phyloP scores from a whole-genome alignment of 2,329 filamentous ascomycete genomes.

The Parastagonospora avenae region DNA sequence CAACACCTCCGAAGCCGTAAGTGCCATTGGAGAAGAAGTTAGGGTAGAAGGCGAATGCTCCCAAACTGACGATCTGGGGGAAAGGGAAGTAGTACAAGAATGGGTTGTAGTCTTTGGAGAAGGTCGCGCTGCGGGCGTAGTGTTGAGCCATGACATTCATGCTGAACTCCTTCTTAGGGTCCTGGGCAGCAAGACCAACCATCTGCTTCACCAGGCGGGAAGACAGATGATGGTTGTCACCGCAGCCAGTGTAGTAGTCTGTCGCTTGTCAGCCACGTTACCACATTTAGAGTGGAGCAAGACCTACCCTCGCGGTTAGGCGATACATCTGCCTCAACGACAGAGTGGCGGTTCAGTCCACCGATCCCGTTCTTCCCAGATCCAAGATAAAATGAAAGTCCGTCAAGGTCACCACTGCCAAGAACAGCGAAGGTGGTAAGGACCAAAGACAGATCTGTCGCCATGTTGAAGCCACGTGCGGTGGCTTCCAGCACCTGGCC shows the following conservation, averaged over 20 bases:
- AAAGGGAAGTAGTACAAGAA: conserved; percentile 41
- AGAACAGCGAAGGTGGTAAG: conserved; percentile 33
- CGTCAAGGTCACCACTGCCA: conserved; percentile 26
- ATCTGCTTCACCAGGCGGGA: conserved; percentile 20
- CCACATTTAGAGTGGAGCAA: conserved; percentile 15
- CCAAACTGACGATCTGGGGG: conserved; percentile 56
- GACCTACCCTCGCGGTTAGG: conserved; percentile 46
- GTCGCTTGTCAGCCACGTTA: conserved; percentile 31
- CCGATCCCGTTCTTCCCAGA: conserved; percentile 22
- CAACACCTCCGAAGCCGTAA: conserved; percentile 42
- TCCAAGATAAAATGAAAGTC: conserved; percentile 25
- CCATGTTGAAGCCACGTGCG: conserved; percentile 30
- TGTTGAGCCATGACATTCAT: conserved; percentile 35
- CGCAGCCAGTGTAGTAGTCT: conserved; percentile 43
- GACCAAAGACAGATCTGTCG: conserved; percentile 35
- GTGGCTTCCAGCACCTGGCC: conserved; percentile 21
- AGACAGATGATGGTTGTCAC: conserved; percentile 52
- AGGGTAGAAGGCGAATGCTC: conserved; percentile 44
- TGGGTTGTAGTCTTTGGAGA: conserved; percentile 52
- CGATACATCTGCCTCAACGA: conserved; percentile 43
- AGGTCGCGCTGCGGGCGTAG: conserved; percentile 47
- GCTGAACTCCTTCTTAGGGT: conserved; percentile 30
- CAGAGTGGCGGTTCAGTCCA: conserved; percentile 49
- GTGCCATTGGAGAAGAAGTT: conserved; percentile 44
- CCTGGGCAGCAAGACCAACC: conserved; percentile 12